Evolutionary conservation across 2,329 filamentous ascomycete genomes (phyloP).

Genomic region (Allantophomopsis cytisporea): DNA sequence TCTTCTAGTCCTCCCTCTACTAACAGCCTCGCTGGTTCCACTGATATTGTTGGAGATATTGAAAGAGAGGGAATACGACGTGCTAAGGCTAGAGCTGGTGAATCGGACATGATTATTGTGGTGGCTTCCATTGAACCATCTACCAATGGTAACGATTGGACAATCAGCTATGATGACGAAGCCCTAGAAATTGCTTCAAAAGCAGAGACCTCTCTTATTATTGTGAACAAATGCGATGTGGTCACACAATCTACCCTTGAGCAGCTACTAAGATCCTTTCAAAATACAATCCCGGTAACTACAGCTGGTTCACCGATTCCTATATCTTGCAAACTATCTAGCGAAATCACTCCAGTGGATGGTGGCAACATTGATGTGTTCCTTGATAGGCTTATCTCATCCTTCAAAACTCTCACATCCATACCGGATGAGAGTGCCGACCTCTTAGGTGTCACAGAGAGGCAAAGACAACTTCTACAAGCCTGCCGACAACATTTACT

Average conservation of each 20-base stretch:
- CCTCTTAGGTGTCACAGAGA: slow-evolving; percentile 78
- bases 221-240: slow-evolving; percentile 50
- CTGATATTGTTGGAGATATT: slow-evolving; percentile 46
- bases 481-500: slow-evolving; percentile 60
- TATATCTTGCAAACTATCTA: slow-evolving; percentile 60
- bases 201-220: slow-evolving; percentile 35
- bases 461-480: slow-evolving; percentile 70
- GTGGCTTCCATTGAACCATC: slow-evolving; percentile 58
- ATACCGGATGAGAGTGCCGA: slow-evolving; percentile 64
- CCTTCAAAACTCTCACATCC: slow-evolving; percentile 59
- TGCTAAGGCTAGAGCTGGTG: slow-evolving; percentile 65
- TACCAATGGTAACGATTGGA: slow-evolving; percentile 16
- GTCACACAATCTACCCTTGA: slow-evolving; percentile 22
- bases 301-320: slow-evolving; percentile 11
- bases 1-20: slow-evolving; percentile 20
- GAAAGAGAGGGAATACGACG: slow-evolving; percentile 85
- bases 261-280: slow-evolving; percentile 27
- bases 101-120: slow-evolving; percentile 76
- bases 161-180: slow-evolving; percentile 40
- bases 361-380: slow-evolving; percentile 47
- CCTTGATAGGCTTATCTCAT: slow-evolving; percentile 48
- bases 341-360: slow-evolving; percentile 9
- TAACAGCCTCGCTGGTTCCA: slow-evolving; percentile 5
- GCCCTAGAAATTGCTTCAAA: slow-evolving; percentile 37
- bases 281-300: slow-evolving; percentile 19